These are phyloP conservation scores for Fistulina hepatica DNA, from an alignment of 1,284 basidiomycete species.

Conservation along the genomic window DNA sequence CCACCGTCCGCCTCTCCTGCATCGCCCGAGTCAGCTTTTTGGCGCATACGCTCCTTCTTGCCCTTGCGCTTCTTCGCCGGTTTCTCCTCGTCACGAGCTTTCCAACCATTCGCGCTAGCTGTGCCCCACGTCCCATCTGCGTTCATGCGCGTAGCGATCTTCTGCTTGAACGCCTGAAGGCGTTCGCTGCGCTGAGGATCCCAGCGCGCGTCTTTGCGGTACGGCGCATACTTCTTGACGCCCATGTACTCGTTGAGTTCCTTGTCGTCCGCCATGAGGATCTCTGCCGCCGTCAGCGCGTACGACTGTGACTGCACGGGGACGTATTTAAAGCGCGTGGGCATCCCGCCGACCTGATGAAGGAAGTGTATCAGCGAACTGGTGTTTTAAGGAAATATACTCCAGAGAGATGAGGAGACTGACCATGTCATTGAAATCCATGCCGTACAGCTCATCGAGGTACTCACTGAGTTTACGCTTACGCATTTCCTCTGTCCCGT, in stretches of 20 bases:
- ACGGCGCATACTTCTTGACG: constrained; percentile 86
- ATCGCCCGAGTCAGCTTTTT: constrained; percentile 29
- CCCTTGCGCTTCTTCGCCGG: constrained; percentile 56
- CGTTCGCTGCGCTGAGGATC: constrained; percentile 55
- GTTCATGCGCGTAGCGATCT: constrained; percentile 32
- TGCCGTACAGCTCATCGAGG: constrained; percentile 81
- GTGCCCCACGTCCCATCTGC: constrained; percentile 10
- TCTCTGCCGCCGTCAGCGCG: constrained; percentile 77
- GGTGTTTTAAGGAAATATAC: constrained; percentile 4
- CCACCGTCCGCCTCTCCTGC: constrained; percentile 16
- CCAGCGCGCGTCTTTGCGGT: constrained; percentile 57
- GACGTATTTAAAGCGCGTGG: constrained; percentile 91
- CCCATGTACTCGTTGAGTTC: constrained; percentile 89
- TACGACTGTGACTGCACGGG: constrained; percentile 59
- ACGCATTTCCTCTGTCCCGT: constrained; percentile 80
- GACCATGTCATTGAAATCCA: constrained; percentile 96
- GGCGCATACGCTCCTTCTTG: constrained; percentile 68
- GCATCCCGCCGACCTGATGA: constrained; percentile 71
- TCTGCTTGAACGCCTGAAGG: constrained; percentile 64
- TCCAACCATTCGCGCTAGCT: constrained; percentile 12
- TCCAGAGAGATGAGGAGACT: too few relatives aligned
- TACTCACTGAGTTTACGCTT: constrained; percentile 74
- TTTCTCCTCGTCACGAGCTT: constrained; percentile 22
- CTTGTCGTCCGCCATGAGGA: constrained; percentile 85
- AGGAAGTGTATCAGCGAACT: constrained; percentile 7